Evolutionary conservation across 31 red algal species (phyloP).

Genomic region (Endocladia muricata): DNA sequence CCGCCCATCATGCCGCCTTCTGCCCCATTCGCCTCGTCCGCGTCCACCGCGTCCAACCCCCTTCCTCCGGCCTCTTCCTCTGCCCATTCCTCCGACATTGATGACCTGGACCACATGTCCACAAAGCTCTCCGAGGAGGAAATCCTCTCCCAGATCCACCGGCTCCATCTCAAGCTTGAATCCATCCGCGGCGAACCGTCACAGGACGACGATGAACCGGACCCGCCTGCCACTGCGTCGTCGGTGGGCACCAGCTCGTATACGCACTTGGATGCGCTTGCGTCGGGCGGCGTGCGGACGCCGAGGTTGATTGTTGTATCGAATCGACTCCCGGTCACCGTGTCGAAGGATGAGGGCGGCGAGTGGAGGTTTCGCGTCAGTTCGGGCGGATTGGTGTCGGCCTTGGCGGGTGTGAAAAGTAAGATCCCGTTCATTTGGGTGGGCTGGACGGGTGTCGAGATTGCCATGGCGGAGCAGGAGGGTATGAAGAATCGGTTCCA

Average conservation of each 20-base stretch:
- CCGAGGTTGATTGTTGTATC: slow-evolving; percentile 56
- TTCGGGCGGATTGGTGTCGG: slow-evolving; percentile 65
- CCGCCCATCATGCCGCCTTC: no score
- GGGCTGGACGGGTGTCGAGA: slow-evolving; percentile 37
- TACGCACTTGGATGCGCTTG: not conserved
- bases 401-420: slow-evolving; percentile 59
- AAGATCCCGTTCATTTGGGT: slow-evolving; percentile 66
- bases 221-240: not conserved
- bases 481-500: slow-evolving; percentile 52
- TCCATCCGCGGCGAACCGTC: slow-evolving; percentile 19
- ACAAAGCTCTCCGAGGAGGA: slow-evolving; percentile 36
- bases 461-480: slow-evolving; percentile 18
- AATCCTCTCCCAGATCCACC: slow-evolving; percentile 73
- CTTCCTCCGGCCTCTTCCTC: not conserved
- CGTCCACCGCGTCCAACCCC: slow-evolving; percentile 26
- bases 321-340: slow-evolving; percentile 59
- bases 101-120: slow-evolving; percentile 9
- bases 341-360: slow-evolving; percentile 45
- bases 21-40: no score
- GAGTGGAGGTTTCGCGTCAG: slow-evolving; percentile 49
- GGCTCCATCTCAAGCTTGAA: slow-evolving; percentile 76
- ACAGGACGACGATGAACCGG: not conserved
- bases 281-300: slow-evolving; percentile 4
- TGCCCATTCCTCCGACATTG: not conserved
- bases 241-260: not conserved